Conservation (phyloP, 2,329 filamentous ascomycete species). For the Dactylellina parvicollis region DNA sequence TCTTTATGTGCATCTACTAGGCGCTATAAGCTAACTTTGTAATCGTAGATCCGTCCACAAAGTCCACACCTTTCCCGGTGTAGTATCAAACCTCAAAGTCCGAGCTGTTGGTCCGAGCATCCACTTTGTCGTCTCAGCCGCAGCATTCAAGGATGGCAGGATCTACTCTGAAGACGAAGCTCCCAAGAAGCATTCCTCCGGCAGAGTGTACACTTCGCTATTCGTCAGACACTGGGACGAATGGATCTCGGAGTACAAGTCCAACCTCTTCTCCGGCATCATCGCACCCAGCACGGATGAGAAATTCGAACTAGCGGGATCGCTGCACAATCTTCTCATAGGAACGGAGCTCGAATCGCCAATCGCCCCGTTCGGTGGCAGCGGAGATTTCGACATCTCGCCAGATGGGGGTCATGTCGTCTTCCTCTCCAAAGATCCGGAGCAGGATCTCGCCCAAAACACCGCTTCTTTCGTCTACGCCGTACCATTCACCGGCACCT, state of each 20-base stretch:
- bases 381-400: slow-evolving; percentile 81
- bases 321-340: slow-evolving; percentile 71
- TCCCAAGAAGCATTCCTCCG: slow-evolving; percentile 71
- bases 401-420: slow-evolving; percentile 69
- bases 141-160: slow-evolving; percentile 74
- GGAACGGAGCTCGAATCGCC: slow-evolving; percentile 72
- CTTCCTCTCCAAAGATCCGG: slow-evolving; percentile 79
- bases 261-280: slow-evolving; percentile 77
- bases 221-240: slow-evolving; percentile 86
- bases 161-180: slow-evolving; percentile 74
- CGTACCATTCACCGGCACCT: slow-evolving; percentile 60
- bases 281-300: slow-evolving; percentile 63
- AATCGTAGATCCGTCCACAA: slow-evolving; percentile 56
- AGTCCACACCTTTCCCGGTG: slow-evolving; percentile 66
- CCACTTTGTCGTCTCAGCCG: slow-evolving; percentile 70
- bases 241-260: slow-evolving; percentile 75
- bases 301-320: slow-evolving; percentile 59
- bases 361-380: slow-evolving; percentile 79
- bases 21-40: not conserved
- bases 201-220: slow-evolving; percentile 76
- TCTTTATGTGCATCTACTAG: not conserved
- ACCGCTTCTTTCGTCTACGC: slow-evolving; percentile 84
- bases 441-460: slow-evolving; percentile 75
- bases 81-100: slow-evolving; percentile 70
- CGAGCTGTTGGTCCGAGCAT: slow-evolving; percentile 66